Evolutionary conservation across 805 yeast species (phyloP).

Genomic region (Schizosaccharomyces cryophilus): DNA sequence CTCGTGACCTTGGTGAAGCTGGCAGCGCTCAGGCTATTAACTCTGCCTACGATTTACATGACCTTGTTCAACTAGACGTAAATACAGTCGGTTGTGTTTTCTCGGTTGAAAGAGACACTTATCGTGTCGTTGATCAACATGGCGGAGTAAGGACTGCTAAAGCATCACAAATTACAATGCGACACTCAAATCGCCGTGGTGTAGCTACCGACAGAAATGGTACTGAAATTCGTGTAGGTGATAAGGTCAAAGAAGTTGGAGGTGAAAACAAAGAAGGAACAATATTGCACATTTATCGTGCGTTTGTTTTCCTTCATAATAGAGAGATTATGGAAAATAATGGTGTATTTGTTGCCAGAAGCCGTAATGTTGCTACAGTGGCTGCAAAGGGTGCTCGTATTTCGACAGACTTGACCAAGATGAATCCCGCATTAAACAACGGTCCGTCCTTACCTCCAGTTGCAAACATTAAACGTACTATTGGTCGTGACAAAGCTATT

Average conservation of each 20-base stretch:
- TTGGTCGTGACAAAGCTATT: slow-evolving; percentile 61
- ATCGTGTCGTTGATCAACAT: slow-evolving; percentile 56
- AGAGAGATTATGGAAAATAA: slow-evolving; percentile 60
- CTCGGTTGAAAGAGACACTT: slow-evolving; percentile 69
- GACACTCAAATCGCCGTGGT: slow-evolving; percentile 43
- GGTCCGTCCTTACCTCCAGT: slow-evolving; percentile 25
- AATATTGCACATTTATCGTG: slow-evolving; percentile 65
- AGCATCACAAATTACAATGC: slow-evolving; percentile 64
- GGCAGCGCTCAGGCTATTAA: slow-evolving; percentile 37
- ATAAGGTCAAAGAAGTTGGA: slow-evolving; percentile 61
- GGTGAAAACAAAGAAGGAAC: slow-evolving; percentile 79
- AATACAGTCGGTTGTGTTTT: slow-evolving; percentile 72
- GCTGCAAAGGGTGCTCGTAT: slow-evolving; percentile 57
- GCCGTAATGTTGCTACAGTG: slow-evolving; percentile 55
- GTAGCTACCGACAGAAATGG: slow-evolving; percentile 75
- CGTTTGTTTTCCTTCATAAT: slow-evolving; percentile 54
- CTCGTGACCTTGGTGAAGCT: slow-evolving; percentile 73
- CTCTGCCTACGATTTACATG: slow-evolving; percentile 58
- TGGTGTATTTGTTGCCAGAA: slow-evolving; percentile 69
- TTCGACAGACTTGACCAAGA: slow-evolving; percentile 32
- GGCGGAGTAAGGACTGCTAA: slow-evolving; percentile 49
- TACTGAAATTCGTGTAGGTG: slow-evolving; percentile 66
- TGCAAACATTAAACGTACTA: slow-evolving; percentile 24
- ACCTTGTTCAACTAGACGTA: slow-evolving; percentile 68
- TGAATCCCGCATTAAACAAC: slow-evolving; percentile 54